phyloP scores from a whole-genome alignment of 2,329 filamentous ascomycete genomes.

The Colletotrichum viniferum region DNA sequence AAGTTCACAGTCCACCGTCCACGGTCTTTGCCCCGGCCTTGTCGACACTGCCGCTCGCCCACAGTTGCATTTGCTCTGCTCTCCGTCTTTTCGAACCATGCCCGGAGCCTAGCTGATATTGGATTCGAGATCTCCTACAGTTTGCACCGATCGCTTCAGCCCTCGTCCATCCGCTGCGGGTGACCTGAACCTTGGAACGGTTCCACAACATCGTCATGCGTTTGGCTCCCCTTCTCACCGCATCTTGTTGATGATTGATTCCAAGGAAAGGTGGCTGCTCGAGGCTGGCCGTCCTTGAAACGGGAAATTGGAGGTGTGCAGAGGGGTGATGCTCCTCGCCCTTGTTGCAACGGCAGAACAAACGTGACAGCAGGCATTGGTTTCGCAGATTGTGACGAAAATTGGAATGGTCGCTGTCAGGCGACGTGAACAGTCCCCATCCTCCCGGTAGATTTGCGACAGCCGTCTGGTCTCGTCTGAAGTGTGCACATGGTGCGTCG shows the following conservation, averaged over 20 bases:
- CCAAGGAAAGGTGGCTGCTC: background rate
- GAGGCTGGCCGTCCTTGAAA: background rate
- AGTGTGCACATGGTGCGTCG: conserved; percentile 8
- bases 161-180: background rate
- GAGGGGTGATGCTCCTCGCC: background rate
- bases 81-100: background rate
- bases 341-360: background rate
- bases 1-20: background rate
- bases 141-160: conserved; percentile 10
- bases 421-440: background rate
- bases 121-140: conserved; percentile 8
- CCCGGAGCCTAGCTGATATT: background rate
- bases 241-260: background rate
- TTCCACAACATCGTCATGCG: conserved; percentile 12
- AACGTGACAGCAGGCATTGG: background rate
- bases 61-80: background rate
- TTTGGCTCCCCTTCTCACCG: conserved; percentile 3
- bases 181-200: conserved; percentile 3
- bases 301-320: background rate
- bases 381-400: background rate
- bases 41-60: background rate
- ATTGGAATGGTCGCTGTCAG: background rate
- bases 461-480: conserved; percentile 2
- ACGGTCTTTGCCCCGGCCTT: background rate
- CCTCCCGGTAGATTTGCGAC: background rate